Percentiles rank a stretch among this genome's conserved stretches.
Evolutionary conservation across 1,284 basidiomycete species (phyloP).

Genomic region (Pisolithus thermaeus): DNA sequence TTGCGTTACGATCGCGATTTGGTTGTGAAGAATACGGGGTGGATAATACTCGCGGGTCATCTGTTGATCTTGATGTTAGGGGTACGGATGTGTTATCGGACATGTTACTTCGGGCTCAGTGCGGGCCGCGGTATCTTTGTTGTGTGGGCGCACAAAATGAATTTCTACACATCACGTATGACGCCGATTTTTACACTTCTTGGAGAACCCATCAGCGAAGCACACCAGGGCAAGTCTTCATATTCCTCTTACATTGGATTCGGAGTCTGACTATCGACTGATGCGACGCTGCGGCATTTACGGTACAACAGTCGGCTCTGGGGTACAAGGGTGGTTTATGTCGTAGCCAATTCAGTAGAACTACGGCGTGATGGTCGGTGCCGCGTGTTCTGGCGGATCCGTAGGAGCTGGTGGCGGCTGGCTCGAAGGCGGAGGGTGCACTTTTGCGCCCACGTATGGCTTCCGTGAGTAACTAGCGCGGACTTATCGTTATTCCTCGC

Average conservation of each 20-base stretch:
- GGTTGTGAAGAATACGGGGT: slow-evolving; percentile 45
- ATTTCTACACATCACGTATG: slow-evolving; percentile 26
- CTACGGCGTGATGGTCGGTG: slow-evolving; percentile 33
- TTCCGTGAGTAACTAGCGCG: slow-evolving; percentile 29
- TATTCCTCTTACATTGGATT: not conserved
- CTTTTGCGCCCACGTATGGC: slow-evolving; percentile 37
- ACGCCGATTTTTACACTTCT: slow-evolving; percentile 27
- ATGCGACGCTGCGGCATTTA: not conserved
- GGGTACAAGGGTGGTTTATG: slow-evolving; percentile 41
- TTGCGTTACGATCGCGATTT: slow-evolving; percentile 34
- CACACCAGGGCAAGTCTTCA: slow-evolving; percentile 8
- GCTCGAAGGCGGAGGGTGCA: slow-evolving; percentile 41
- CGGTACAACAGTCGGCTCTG: slow-evolving; percentile 38
- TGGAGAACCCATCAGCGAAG: slow-evolving; percentile 18
- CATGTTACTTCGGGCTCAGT: slow-evolving; percentile 35
- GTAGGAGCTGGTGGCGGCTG: slow-evolving; percentile 38
- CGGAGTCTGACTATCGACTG: not conserved
- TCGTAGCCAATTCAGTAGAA: slow-evolving; percentile 25
- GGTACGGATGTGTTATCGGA: slow-evolving; percentile 3
- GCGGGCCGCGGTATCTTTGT: slow-evolving; percentile 31
- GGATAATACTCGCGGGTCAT: slow-evolving; percentile 4
- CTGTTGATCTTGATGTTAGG: not conserved
- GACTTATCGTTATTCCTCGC: not conserved
- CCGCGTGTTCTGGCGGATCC: slow-evolving; percentile 31
- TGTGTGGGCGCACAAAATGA: slow-evolving; percentile 38